Conservation (phyloP, 2,329 filamentous ascomycete genomes). For the Aspergillus spinulosporus region DNA sequence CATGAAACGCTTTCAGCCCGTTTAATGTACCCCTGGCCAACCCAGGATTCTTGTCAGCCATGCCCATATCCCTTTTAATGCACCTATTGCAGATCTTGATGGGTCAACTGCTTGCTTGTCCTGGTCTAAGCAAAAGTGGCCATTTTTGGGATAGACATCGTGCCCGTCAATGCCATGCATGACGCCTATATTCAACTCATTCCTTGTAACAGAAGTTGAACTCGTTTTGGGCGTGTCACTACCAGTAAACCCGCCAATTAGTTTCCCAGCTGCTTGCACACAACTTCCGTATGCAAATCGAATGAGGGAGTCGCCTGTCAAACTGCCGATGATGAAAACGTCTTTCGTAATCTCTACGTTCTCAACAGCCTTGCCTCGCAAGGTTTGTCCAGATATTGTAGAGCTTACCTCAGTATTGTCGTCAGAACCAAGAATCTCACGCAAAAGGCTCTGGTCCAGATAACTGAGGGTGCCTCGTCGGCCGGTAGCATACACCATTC, state of each 20-base stretch:
- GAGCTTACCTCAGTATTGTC: conserved; percentile 21
- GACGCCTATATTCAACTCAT: conserved; percentile 29
- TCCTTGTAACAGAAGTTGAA: conserved; percentile 8
- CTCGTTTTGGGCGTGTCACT: conserved; percentile 16
- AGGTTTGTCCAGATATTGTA: conserved; percentile 54
- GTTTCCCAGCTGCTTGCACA: conserved; percentile 56
- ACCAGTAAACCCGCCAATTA: conserved; percentile 37
- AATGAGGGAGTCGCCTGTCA: conserved; percentile 62
- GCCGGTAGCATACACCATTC: conserved; percentile 58
- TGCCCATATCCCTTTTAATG: conserved; percentile 16
- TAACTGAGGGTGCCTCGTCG: conserved; percentile 57
- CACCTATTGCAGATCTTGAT: background rate
- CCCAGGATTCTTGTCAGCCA: conserved; percentile 16
- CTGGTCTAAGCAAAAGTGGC: background rate
- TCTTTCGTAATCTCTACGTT: conserved; percentile 55
- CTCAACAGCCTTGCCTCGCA: conserved; percentile 54
- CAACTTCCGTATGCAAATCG: conserved; percentile 61
- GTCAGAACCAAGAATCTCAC: conserved; percentile 46
- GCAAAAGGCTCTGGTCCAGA: conserved; percentile 48
- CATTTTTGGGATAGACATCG: conserved; percentile 23
- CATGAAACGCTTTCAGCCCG: background rate
- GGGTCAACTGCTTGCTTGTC: conserved; percentile 1
- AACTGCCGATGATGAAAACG: conserved; percentile 59
- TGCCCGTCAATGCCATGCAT: conserved; percentile 44
- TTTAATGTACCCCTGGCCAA: conserved; percentile 15